Evolutionary conservation across 108 stramenopile species (phyloP).

Genomic region (Cyclotella distinguenda): DNA sequence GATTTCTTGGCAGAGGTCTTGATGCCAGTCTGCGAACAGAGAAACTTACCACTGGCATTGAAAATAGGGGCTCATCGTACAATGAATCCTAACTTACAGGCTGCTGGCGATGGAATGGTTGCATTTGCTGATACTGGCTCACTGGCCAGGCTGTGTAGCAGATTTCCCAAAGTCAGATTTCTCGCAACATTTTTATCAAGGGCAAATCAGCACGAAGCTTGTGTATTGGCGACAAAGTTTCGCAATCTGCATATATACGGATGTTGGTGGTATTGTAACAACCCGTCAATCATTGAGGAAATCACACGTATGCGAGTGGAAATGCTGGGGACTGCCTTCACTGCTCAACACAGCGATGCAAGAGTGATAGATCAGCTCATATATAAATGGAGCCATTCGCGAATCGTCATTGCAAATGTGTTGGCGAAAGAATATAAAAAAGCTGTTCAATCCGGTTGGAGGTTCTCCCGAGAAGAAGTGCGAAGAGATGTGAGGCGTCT

Average conservation of each 20-base stretch:
- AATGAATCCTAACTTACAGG: slow-evolving; percentile 64
- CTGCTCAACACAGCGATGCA: slow-evolving; percentile 87
- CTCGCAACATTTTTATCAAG: slow-evolving; percentile 86
- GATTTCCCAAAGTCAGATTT: slow-evolving; percentile 81
- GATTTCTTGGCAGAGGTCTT: slow-evolving; percentile 78
- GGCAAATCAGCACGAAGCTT: slow-evolving; percentile 87
- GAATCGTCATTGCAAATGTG: slow-evolving; percentile 73
- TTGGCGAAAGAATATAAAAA: slow-evolving; percentile 68
- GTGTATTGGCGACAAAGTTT: slow-evolving; percentile 86
- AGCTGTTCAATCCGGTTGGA: slow-evolving; percentile 59
- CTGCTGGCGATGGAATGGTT: slow-evolving; percentile 85
- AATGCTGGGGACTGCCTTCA: slow-evolving; percentile 87
- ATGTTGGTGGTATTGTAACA: slow-evolving; percentile 92
- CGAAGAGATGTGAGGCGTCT: slow-evolving; percentile 65
- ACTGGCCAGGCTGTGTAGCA: slow-evolving; percentile 59
- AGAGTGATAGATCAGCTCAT: slow-evolving; percentile 89
- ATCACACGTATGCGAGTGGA: slow-evolving; percentile 88
- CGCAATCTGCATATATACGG: slow-evolving; percentile 91
- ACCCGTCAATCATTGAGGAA: slow-evolving; percentile 82
- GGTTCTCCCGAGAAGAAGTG: slow-evolving; percentile 56
- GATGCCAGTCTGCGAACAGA: slow-evolving; percentile 81
- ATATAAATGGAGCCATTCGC: slow-evolving; percentile 93
- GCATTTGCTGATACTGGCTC: slow-evolving; percentile 73
- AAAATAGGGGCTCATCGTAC: slow-evolving; percentile 88
- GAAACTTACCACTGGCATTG: slow-evolving; percentile 78